Base-by-base conservation (phyloP, 441 rosid genomes). In the Biscutella laevigata region DNA sequence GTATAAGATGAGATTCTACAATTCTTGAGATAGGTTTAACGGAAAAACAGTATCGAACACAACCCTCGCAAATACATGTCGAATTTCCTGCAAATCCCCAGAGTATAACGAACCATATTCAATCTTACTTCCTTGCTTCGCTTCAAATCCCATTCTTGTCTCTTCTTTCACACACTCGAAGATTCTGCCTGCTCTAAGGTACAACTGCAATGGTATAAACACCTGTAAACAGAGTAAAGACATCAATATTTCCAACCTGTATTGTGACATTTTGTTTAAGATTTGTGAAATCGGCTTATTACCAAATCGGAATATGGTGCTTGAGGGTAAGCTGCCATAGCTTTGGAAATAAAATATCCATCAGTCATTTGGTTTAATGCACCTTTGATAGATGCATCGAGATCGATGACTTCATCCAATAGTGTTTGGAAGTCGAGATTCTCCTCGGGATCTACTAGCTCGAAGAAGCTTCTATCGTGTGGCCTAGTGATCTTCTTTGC, bases 241-340 rank as follows among this genome's bases (percentile, higher is more conserved):
- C 19, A 52, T 59, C 26, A 8, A n/a, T n/a, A 8, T 7, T 38
- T 25, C 34, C 13, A 52, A 38, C 12, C 7, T 25, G 6, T 7
- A 7, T 21, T 52, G 29, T 19, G 8, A 41, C 14, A 16, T 43
- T 19, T 53, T n/a, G n/a, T 27, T 44, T 10, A 34, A 19, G 26
- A 10, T 13, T 22, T 6, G 13, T 6, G 2, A 24, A 38, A 28
- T n/a, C n/a, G 36, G 7, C 0, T 40, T 48, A 3, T 49, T 50
- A 81, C 97, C 80, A 88, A 56, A 75, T 92, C 78, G 2, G 95
- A 82, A 58, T 20, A 52, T 2, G 97, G 97, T 36, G 98, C 95
- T 73, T 73, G 81, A 58, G 95, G 85, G 67, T 82, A 82, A 35
- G 74, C 83, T 20, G 76, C 49, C 94, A 92, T 83, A 56, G 95